phyloP scores from a whole-genome alignment of 768 basidiomycete species.

The Macrolepiota dolichaula region DNA sequence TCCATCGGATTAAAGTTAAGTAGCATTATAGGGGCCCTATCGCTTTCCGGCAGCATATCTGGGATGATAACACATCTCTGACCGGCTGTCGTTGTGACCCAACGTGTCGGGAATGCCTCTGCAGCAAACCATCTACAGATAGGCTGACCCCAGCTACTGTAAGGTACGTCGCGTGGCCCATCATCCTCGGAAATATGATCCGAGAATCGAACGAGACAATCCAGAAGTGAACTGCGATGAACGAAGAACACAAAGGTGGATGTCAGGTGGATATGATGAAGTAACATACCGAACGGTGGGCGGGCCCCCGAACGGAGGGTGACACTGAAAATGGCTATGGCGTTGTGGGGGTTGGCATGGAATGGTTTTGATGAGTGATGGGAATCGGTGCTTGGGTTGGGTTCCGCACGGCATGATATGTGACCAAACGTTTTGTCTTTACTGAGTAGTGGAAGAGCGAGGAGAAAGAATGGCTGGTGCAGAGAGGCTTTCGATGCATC shows the following conservation, averaged over 20 bases:
- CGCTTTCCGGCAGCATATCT: conserved; percentile 3
- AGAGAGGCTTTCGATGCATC: conserved; percentile 11
- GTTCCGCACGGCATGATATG: conserved; percentile 38
- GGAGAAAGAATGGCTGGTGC: conserved; percentile 18
- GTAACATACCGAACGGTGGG: not conserved
- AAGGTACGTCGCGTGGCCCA: conserved; percentile 17
- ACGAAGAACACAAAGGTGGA: conserved; percentile 30
- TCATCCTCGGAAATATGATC: not conserved
- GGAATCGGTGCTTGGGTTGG: conserved; percentile 27
- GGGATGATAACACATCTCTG: conserved; percentile 27
- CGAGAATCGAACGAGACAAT: conserved; percentile 9
- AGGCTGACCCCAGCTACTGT: conserved; percentile 30
- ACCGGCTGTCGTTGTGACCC: conserved; percentile 36
- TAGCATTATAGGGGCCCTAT: conserved; percentile 14
- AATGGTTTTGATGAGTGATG: conserved; percentile 11
- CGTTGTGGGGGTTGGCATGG: conserved; percentile 20
- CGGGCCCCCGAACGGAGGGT: conserved; percentile 12
- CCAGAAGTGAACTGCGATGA: conserved; percentile 22
- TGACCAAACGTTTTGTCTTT: conserved; percentile 17
- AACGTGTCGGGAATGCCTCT: conserved; percentile 26
- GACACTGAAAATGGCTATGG: conserved; percentile 33
- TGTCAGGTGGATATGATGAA: not conserved
- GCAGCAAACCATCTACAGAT: conserved; percentile 30
- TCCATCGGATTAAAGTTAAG: conserved; percentile 27
- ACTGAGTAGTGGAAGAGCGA: conserved; percentile 29